phyloP scores from a whole-genome alignment of 306 rosid genomes.

The Malus fusca region DNA sequence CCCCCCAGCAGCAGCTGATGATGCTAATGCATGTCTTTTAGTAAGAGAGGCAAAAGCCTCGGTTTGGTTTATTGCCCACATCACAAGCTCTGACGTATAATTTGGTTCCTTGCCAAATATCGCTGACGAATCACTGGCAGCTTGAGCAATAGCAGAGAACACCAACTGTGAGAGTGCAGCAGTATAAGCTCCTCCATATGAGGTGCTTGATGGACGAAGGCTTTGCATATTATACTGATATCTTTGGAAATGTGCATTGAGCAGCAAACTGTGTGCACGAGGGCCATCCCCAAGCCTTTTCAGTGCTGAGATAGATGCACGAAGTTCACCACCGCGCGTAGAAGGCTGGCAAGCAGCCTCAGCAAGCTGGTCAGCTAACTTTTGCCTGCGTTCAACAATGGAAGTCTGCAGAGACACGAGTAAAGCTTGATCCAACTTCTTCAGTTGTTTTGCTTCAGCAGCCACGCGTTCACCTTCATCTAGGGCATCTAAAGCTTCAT shows the following conservation, averaged over 20 bases:
- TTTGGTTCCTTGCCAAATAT: slow-evolving; percentile 85
- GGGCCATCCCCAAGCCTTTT: slow-evolving; percentile 95
- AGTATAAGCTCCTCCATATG: slow-evolving; percentile 96
- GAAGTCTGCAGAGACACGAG: slow-evolving; percentile 61
- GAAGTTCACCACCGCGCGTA: slow-evolving; percentile 86
- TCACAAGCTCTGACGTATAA: slow-evolving; percentile 87
- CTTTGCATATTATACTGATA: slow-evolving; percentile 89
- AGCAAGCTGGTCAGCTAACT: slow-evolving; percentile 91
- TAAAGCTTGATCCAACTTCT: slow-evolving; percentile 47
- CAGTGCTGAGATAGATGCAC: slow-evolving; percentile 83
- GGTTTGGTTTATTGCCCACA: slow-evolving; percentile 94
- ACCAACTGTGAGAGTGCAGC: slow-evolving; percentile 96
- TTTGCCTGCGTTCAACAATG: slow-evolving; percentile 63
- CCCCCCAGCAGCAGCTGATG: slow-evolving; percentile 99
- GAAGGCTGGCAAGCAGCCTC: slow-evolving; percentile 99
- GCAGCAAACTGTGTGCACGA: slow-evolving; percentile 79
- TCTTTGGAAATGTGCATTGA: slow-evolving; percentile 81
- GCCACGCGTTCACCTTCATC: slow-evolving; percentile 86
- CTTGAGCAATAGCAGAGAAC: slow-evolving; percentile 96
- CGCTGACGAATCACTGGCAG: slow-evolving; percentile 74
- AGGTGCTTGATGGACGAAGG: slow-evolving; percentile 94
- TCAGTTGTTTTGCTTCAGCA: slow-evolving; percentile 60
- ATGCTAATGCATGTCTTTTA: slow-evolving; percentile 92
- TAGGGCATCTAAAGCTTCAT: slow-evolving; percentile 80
- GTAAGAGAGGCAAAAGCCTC: slow-evolving; percentile 82